phyloP scores from a whole-genome alignment of 257 asterid genomes.

The Linderniella brevidens region DNA sequence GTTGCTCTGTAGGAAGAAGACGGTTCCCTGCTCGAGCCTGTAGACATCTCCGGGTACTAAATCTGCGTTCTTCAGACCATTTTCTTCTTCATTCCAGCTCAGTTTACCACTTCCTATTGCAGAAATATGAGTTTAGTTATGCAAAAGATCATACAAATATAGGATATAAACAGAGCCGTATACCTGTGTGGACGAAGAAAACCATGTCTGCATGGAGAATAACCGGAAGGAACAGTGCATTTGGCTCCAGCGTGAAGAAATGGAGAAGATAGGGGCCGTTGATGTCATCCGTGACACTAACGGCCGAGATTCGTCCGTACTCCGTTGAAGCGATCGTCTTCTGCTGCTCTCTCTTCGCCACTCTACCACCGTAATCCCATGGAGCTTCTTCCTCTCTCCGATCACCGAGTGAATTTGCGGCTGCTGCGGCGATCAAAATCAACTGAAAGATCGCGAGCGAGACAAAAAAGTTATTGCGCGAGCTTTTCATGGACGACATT shows the following conservation, averaged over 20 bases:
- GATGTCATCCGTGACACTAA: constrained; percentile 15
- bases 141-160: background rate
- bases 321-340: constrained; percentile 25
- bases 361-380: too few relatives aligned
- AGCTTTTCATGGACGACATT: too few relatives aligned
- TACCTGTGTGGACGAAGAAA: constrained; percentile 83
- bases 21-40: constrained; percentile 38
- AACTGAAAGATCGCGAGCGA: too few relatives aligned
- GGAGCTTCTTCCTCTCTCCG: background rate
- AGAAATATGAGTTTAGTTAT: background rate
- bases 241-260: constrained; percentile 75
- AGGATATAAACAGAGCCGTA: background rate
- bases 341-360: constrained; percentile 33
- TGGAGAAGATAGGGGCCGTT: constrained; percentile 42
- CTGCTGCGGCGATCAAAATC: too few relatives aligned
- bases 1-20: constrained; percentile 54
- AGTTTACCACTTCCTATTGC: constrained; percentile 61
- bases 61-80: constrained; percentile 16
- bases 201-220: constrained; percentile 59
- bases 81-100: constrained; percentile 36
- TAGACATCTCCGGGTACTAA: constrained; percentile 47
- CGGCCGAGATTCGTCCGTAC: constrained; percentile 52
- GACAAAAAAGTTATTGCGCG: too few relatives aligned
- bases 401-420: too few relatives aligned
- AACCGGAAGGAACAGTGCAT: constrained; percentile 62